Evolutionary conservation across 2,329 filamentous ascomycete genomes (phyloP), one percentile per base, ranked within the genome.

Genomic region (Plectosphaerella plurivora): DNA sequence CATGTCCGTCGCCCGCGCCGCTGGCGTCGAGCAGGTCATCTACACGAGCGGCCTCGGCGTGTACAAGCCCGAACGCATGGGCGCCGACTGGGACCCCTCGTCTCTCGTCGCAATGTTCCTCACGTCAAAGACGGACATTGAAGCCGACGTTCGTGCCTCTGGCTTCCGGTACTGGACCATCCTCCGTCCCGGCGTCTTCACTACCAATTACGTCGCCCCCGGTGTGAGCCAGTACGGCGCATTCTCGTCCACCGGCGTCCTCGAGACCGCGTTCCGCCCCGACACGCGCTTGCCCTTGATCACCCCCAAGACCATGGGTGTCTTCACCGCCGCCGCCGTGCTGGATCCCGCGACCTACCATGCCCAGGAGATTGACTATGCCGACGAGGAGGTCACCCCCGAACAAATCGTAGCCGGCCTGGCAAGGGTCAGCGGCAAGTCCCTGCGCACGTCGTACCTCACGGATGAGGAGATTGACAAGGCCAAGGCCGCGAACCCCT

Each of bases 121-220:
- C 4, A 53, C 63, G 7, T 64, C 64, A 18, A 82, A 82, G 58
- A 59, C 64, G 18, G 59, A 60, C 2, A 68, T 78, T 20, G 77
- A 81, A 55, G 54, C 65, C 1, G 62, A 63, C 18, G 60, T 76
- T 4, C 63, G 67, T 18, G 51, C 57, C 9, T 60, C 63, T 1
- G 69, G 69, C 2, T 73, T 77, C 53, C 55, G 68, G 14, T 55
- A 60, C 8, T 81, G 73, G 71, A 79, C 77, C 0, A 69, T 81
- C 20, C 59, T 82, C 2, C 73, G 76, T 2, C 75, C 76, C 0
- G 74, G 72, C 1, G 72, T 68, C 57, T 81, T 82, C 65, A 77
- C 78, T 72, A 67, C 69, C 18, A 82, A 82, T 58, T 75, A 73
- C 54, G 47, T 79, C 5, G 52, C 62, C 4, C 76, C 76, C 3